phyloP scores from a whole-genome alignment of 1,284 basidiomycete genomes.

The Omphalotus olearius region DNA sequence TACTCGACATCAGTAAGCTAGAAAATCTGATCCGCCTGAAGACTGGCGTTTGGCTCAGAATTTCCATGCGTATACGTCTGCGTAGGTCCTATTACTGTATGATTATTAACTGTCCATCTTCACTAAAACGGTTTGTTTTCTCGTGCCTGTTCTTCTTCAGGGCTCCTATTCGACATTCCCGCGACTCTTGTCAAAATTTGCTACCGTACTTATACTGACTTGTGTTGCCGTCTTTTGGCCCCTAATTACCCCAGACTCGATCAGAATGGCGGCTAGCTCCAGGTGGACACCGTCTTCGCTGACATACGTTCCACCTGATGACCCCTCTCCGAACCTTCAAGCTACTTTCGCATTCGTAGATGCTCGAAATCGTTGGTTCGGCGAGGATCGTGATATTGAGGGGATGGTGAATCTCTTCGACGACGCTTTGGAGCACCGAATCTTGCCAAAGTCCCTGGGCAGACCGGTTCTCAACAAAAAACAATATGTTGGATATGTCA shows the following conservation, averaged over 20 bases:
- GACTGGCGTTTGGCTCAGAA: not conserved
- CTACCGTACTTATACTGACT: not conserved
- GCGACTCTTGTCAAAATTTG: no score
- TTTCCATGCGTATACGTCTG: no score
- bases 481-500: constrained; percentile 29
- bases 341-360: constrained; percentile 27
- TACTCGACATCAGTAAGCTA: not conserved
- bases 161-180: no score
- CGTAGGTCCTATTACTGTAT: not conserved
- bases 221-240: no score
- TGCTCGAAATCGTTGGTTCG: constrained; percentile 24
- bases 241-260: no score
- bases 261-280: not conserved
- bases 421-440: constrained; percentile 29
- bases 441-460: constrained; percentile 29
- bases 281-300: constrained; percentile 14
- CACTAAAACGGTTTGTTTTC: no score
- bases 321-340: constrained; percentile 29
- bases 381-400: constrained; percentile 18
- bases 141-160: no score
- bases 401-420: constrained; percentile 26
- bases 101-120: not conserved
- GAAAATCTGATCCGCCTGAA: not conserved
- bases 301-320: constrained; percentile 19
- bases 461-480: constrained; percentile 31